Base-by-base conservation (phyloP, 495 filamentous ascomycete genomes). In the Trypethelium eluteriae region DNA sequence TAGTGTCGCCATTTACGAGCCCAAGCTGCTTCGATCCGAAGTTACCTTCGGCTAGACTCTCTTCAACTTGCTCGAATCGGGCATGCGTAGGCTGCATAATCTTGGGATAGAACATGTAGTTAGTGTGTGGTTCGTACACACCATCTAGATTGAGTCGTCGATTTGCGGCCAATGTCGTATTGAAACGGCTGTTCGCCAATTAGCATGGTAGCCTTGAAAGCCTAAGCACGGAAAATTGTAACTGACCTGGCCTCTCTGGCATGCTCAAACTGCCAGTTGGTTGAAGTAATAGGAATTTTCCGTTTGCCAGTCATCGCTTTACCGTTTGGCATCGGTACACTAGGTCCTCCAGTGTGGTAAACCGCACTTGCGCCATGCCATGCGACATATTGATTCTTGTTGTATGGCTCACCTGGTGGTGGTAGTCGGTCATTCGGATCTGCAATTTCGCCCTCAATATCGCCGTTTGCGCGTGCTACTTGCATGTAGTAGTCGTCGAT, bases 251-350 rank as follows among this genome's bases (percentile, higher is more conserved):
- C 90, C 72, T 92, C 90, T 34, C 89, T 85, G 32, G 92, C 92
- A 75, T 98, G 94, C 77, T 97, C 92, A 32, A 93, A 78, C 85
- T 94, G 93, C 94, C 94, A 98, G 73, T 98, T 98, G n/a, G 88
- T 85, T 66, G 93, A 91, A 38, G 92, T 98, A n/a, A 98, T 86
- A 34, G 89, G 85, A 7, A 95, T 86, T 62, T 89, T 87, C 66
- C 89, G 83, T 78, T 94, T 96, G 77, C 93, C 93, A 63, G 78
- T 78, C 64, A 87, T 82, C 14, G 84, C 80, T 76, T 93, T 94
- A 62, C 90, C 90, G 62, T 82, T 87, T 59, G 86, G 86, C 71
- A 86, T 77, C 0, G 93, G 93, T 16, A 93, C 84, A 36, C 88
- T 86, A 2, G 92, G 90, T 0, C 81, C 86, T 39, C 85, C 87